Base-by-base conservation (phyloP, 2,329 filamentous ascomycete genomes). In the Aspergillus chevalieri region DNA sequence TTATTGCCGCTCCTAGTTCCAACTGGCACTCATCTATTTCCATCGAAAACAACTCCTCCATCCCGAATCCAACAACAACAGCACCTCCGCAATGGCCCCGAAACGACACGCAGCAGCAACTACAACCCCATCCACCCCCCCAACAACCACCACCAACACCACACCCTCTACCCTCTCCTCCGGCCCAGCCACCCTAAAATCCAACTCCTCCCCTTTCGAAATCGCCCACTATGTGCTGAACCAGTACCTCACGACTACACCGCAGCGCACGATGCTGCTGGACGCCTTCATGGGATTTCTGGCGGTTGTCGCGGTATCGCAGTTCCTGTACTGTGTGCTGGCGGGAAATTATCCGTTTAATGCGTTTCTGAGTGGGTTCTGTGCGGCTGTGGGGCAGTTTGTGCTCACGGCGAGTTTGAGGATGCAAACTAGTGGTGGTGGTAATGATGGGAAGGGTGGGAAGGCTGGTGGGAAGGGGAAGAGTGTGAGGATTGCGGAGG, bases 301-400 rank as follows among this genome's bases (percentile, higher is more conserved):
- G 51, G 83, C 93, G 19, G 78, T 85, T 1, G 88, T 95, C 4
- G 93, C 90, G 46, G 89, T 76, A n/a, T 69, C 97, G 62, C 93
- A 98, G 73, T 97, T 98, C 70, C 69, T 87, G 52, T 98, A 98
- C 74, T 96, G 92, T 68, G 77, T 96, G 49, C 65, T 97, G 59
- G 89, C 84, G 48, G 93, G 93, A 57, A 97, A 96, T 73, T 98
- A 97, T 92, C 93, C 93, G 8, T 98, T 98, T 79, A 98, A 98
- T 70, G 93, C 94, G 57, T 98, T 98, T 77, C 83, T 98, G 28
- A 89, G 91, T 28, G 94, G 93, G 44, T 98, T 98, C 77, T 85
- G 83, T 53, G 89, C 92, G 14, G 93, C 92, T 1, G 92, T 98
- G 55, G 93, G 93, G 54, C 93, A 98, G 69, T 98, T 98, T 69